Evolutionary conservation across 805 yeast species (phyloP).

Genomic region (Metschnikowia koreensis): DNA sequence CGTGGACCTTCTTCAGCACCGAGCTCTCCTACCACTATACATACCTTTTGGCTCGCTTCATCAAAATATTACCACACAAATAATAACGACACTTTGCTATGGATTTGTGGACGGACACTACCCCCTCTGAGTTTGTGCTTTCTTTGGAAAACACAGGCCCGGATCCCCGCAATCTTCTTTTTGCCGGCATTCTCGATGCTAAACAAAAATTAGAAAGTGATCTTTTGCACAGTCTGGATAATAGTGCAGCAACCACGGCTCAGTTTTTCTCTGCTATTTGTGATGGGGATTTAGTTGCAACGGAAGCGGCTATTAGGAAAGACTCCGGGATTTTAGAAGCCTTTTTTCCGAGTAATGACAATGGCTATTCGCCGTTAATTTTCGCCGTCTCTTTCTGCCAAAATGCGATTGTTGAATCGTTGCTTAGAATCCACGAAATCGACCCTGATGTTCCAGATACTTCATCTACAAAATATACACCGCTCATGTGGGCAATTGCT

Average conservation of each 20-base stretch:
- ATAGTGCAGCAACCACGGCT: neutral
- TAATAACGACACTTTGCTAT: neutral
- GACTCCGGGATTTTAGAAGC: constrained; percentile 23
- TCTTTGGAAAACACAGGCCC: constrained; percentile 3
- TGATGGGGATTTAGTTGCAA: constrained; percentile 37
- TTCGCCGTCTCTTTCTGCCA: constrained; percentile 58
- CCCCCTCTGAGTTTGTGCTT: constrained; percentile 5
- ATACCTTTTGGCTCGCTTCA: neutral
- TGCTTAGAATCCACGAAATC: constrained; percentile 41
- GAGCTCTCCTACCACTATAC: neutral
- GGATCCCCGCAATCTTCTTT: constrained; percentile 10
- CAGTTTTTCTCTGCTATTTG: constrained; percentile 30
- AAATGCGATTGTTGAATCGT: constrained; percentile 43
- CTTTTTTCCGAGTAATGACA: constrained; percentile 24
- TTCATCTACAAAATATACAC: constrained; percentile 51
- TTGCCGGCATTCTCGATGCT: constrained; percentile 8
- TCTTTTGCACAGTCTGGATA: neutral
- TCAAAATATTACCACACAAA: neutral
- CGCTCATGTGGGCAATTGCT: constrained; percentile 85
- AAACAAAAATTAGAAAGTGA: constrained; percentile 5
- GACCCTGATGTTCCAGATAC: constrained; percentile 54
- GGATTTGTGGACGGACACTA: constrained; percentile 7
- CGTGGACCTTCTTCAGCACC: too few relatives aligned
- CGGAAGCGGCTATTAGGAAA: constrained; percentile 26
- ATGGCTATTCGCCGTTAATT: constrained; percentile 37